phyloP scores from a whole-genome alignment of 352 stramenopile genomes.

The Phytophthora niederhauseri region DNA sequence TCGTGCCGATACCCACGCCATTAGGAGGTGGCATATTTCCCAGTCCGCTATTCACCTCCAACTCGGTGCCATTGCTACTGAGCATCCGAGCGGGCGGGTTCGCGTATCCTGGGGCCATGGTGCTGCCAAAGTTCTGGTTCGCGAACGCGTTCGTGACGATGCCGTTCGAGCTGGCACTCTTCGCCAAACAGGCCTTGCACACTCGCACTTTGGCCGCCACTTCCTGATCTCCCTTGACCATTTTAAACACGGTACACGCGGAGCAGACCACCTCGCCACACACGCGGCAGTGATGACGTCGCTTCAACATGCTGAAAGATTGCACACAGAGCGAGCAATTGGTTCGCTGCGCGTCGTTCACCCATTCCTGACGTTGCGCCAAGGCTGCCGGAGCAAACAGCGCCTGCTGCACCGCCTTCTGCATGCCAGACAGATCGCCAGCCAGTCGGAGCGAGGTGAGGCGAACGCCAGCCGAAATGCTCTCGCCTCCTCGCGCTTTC shows the following conservation, averaged over 20 bases:
- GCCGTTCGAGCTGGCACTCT: slow-evolving; percentile 45
- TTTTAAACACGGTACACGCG: slow-evolving; percentile 79
- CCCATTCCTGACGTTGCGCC: slow-evolving; percentile 77
- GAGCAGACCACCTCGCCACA: slow-evolving; percentile 90
- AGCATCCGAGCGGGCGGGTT: slow-evolving; percentile 23
- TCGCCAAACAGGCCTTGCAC: slow-evolving; percentile 80
- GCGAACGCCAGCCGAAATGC: slow-evolving; percentile 74
- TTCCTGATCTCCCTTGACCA: slow-evolving; percentile 62
- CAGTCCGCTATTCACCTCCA: slow-evolving; percentile 28
- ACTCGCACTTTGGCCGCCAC: slow-evolving; percentile 66
- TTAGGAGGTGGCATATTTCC: slow-evolving; percentile 16
- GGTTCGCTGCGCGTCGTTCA: slow-evolving; percentile 74
- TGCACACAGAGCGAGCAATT: slow-evolving; percentile 86
- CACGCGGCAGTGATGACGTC: slow-evolving; percentile 86
- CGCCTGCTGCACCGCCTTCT: slow-evolving; percentile 70
- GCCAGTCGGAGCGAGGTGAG: slow-evolving; percentile 68
- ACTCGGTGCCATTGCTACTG: slow-evolving; percentile 40
- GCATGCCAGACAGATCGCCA: slow-evolving; percentile 57
- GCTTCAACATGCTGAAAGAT: slow-evolving; percentile 80
- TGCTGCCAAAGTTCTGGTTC: slow-evolving; percentile 29
- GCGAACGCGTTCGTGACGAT: slow-evolving; percentile 1
- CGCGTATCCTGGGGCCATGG: slow-evolving; percentile 27
- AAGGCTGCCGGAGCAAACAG: slow-evolving; percentile 70
- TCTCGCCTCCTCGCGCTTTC: slow-evolving; percentile 69
- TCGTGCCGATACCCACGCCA: slow-evolving; percentile 26